These are phyloP conservation scores for Penicillium cinerascens DNA, from an alignment of 495 filamentous ascomycete species.

Conservation along the genomic window DNA sequence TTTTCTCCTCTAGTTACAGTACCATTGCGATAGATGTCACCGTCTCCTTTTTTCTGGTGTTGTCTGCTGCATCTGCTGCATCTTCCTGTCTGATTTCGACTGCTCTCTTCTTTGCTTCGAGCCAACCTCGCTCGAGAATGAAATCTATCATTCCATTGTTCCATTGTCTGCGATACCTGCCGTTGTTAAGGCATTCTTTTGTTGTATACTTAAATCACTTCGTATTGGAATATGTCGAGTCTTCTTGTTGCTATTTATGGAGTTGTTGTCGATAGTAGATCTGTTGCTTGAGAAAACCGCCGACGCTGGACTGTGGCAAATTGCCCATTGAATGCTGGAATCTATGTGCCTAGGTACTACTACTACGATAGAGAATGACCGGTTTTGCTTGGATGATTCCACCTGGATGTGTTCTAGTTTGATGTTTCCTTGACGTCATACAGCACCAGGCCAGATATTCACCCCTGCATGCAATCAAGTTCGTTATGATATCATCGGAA, in stretches of 20 bases:
- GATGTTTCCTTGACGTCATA: not conserved
- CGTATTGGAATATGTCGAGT: not conserved
- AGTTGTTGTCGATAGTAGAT: not conserved
- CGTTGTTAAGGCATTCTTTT: not conserved
- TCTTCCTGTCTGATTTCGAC: constrained; percentile 4
- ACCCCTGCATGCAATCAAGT: not conserved
- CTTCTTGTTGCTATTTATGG: not conserved
- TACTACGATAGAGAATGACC: too few species aligned
- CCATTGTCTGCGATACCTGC: constrained; percentile 2
- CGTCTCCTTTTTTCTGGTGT: constrained; percentile 6
- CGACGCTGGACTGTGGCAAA: too few species aligned
- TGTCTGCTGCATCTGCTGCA: not conserved
- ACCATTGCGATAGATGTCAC: constrained; percentile 13
- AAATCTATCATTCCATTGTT: not conserved
- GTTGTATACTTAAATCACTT: constrained; percentile 1
- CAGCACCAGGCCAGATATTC: not conserved
- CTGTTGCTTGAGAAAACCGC: not conserved
- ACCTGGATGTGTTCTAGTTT: not conserved
- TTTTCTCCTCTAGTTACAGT: constrained; percentile 16
- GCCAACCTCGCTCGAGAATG: constrained; percentile 1
- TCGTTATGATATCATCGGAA: not conserved
- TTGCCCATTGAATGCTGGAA: too few species aligned
- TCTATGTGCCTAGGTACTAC: too few species aligned
- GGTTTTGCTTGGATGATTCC: too few species aligned
- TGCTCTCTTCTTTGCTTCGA: constrained; percentile 6